Percentiles rank a stretch among this genome's conserved stretches.
Conservation (phyloP, 345 rosid species). For the Psidium guajava region DNA sequence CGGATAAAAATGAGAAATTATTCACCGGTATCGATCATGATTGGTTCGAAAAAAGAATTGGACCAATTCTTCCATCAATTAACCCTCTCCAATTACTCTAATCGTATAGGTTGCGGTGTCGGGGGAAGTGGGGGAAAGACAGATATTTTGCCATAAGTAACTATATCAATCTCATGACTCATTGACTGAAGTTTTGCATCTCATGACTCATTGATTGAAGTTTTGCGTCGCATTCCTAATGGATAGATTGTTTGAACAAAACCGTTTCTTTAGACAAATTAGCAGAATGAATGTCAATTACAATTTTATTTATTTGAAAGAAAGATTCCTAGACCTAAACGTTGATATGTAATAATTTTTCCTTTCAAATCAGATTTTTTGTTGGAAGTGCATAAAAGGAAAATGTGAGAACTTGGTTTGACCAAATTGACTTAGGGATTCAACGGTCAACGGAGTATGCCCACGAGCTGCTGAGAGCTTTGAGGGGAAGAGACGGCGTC, state of each 20-base stretch:
- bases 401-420: background rate
- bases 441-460: conserved; percentile 26
- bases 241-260: background rate
- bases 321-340: no score
- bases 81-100: no score
- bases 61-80: no score
- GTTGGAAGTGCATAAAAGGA: background rate
- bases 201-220: background rate
- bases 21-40: no score
- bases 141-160: no score
- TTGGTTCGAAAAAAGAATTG: no score
- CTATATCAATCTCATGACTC: background rate
- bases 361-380: background rate
- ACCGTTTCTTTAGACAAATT: no score
- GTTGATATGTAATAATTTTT: no score
- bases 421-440: conserved; percentile 14
- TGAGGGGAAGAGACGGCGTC: conserved; percentile 21
- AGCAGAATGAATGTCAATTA: background rate
- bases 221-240: background rate
- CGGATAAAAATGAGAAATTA: no score
- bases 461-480: conserved; percentile 26
- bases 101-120: no score
- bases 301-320: no score
- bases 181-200: background rate
- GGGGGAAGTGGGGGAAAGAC: no score